Conservation (phyloP, 2,329 filamentous ascomycete genomes). For the Trichoderma guizhouense region DNA sequence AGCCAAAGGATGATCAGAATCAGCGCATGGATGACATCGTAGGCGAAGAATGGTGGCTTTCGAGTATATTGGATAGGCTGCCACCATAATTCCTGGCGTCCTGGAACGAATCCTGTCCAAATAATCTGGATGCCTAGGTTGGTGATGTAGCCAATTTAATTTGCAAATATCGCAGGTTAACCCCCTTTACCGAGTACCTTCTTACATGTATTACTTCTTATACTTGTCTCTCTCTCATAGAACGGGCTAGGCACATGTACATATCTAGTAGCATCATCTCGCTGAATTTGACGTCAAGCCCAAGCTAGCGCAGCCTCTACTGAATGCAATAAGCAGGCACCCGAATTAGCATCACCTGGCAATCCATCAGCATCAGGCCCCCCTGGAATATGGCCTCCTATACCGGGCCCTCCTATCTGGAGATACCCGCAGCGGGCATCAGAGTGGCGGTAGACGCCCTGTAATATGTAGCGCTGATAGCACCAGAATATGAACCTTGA, state of each 20-base stretch:
- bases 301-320: background rate
- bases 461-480: background rate
- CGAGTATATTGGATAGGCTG: background rate
- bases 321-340: constrained; percentile 6
- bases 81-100: background rate
- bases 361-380: background rate
- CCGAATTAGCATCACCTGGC: background rate
- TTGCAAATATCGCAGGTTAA: background rate
- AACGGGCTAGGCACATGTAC: background rate
- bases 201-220: no score
- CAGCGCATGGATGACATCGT: background rate
- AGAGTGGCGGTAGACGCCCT: constrained; percentile 14
- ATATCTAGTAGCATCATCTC: background rate
- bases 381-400: background rate
- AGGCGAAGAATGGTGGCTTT: background rate
- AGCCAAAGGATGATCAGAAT: background rate
- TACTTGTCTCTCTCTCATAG: background rate
- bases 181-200: background rate
- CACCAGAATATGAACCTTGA: background rate
- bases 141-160: background rate
- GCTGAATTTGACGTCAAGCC: background rate
- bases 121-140: background rate
- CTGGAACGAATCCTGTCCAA: background rate
- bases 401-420: background rate
- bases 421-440: background rate